Percentiles rank a stretch among this genome's conserved stretches.
Conservation (phyloP, 108 stramenopile species). For the Licmophora abbreviata region DNA sequence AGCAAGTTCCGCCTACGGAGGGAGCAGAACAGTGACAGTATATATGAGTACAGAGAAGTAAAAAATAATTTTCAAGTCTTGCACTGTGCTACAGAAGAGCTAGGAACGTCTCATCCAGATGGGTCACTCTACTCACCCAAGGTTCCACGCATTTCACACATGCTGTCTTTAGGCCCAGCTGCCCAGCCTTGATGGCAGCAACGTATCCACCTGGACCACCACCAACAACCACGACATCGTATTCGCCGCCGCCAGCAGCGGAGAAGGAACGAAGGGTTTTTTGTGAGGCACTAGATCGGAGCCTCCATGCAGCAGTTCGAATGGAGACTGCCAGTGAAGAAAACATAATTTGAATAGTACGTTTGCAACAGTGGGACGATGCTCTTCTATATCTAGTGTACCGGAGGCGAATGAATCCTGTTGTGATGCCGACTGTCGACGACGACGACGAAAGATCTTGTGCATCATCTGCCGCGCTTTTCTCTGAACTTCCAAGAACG, state of each 20-base stretch:
- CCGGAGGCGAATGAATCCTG: too few relatives aligned
- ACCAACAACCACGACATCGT: slow-evolving; percentile 57
- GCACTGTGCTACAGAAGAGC: too few relatives aligned
- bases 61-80: background rate
- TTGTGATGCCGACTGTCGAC: too few relatives aligned
- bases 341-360: too few relatives aligned
- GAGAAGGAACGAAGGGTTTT: slow-evolving; percentile 42
- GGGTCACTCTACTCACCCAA: slow-evolving; percentile 89
- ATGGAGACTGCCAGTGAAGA: too few relatives aligned
- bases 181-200: slow-evolving; percentile 97
- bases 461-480: too few relatives aligned
- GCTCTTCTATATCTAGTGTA: too few relatives aligned
- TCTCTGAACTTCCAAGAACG: too few relatives aligned
- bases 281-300: too few relatives aligned
- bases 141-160: slow-evolving; percentile 97
- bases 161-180: slow-evolving; percentile 97
- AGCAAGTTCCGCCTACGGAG: slow-evolving; percentile 62
- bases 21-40: background rate
- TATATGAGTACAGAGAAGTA: slow-evolving; percentile 5
- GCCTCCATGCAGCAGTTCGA: too few relatives aligned
- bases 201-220: slow-evolving; percentile 99
- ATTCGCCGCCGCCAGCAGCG: slow-evolving; percentile 32
- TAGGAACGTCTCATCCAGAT: background rate
- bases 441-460: too few relatives aligned
- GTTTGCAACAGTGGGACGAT: too few relatives aligned